These are phyloP conservation scores for Calonectria crousiana DNA, from an alignment of 2,329 filamentous ascomycete genomes.

Conservation along the genomic window DNA sequence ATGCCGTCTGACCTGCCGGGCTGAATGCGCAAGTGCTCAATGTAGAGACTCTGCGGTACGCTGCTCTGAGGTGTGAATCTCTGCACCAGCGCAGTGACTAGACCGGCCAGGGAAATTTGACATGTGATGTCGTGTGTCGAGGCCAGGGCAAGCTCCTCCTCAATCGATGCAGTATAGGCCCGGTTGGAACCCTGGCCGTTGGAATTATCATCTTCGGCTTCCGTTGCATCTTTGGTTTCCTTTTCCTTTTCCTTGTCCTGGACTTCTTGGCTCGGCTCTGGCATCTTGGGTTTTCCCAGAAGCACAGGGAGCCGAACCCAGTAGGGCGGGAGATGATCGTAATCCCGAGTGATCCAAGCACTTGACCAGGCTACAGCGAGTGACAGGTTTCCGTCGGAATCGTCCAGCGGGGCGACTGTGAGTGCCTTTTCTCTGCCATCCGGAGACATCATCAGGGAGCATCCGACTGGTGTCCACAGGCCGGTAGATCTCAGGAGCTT, in stretches of 20 bases:
- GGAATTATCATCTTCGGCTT: conserved; percentile 7
- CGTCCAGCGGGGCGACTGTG: conserved; percentile 66
- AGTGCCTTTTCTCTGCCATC: conserved; percentile 63
- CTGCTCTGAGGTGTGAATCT: conserved; percentile 44
- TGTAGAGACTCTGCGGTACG: conserved; percentile 55
- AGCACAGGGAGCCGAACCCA: conserved; percentile 65
- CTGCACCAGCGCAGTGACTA: conserved; percentile 59
- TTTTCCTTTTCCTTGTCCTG: not conserved
- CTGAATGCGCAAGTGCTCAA: conserved; percentile 60
- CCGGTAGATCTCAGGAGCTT: conserved; percentile 67
- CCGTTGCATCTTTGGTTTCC: conserved; percentile 1
- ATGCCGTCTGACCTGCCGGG: conserved; percentile 53
- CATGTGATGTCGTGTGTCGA: conserved; percentile 55
- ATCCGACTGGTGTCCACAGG: conserved; percentile 71
- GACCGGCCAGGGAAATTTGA: conserved; percentile 61
- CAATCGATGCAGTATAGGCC: conserved; percentile 51
- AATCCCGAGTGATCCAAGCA: conserved; percentile 65
- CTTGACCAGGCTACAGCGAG: conserved; percentile 68
- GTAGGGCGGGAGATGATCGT: conserved; percentile 67
- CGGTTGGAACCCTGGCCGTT: conserved; percentile 7
- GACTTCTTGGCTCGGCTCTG: not conserved
- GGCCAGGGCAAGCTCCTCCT: conserved; percentile 46
- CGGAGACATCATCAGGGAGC: conserved; percentile 66
- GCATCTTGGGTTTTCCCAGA: conserved; percentile 17
- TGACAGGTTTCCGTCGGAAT: conserved; percentile 71